Conservation (phyloP, 2,329 filamentous ascomycete species). For the Penicillium griseofulvum region DNA sequence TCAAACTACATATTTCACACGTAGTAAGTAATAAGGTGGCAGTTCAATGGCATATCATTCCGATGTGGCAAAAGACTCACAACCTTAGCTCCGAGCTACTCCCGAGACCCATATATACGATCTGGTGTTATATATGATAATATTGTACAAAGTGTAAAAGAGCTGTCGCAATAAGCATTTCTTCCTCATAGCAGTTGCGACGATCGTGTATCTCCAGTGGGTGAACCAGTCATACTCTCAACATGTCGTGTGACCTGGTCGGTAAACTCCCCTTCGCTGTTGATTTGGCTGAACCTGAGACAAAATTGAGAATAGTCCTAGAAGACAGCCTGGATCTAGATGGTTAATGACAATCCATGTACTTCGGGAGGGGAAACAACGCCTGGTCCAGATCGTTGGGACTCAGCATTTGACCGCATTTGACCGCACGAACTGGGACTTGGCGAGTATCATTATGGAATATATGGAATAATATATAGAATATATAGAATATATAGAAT, state of each 20-base stretch:
- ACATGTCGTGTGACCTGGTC: slow-evolving; percentile 4
- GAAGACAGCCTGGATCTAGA: neutral
- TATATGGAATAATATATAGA: neutral
- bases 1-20: neutral
- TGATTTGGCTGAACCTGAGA: neutral
- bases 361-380: neutral
- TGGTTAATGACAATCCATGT: neutral
- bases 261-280: neutral
- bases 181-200: neutral
- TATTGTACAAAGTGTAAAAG: neutral
- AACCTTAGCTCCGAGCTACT: neutral
- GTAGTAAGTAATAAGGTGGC: neutral
- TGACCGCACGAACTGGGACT: neutral
- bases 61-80: neutral
- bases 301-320: neutral
- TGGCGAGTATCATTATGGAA: neutral
- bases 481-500: neutral
- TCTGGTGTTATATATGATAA: neutral
- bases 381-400: neutral
- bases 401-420: neutral
- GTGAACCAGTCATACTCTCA: slow-evolving; percentile 1
- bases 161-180: neutral
- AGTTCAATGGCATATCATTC: neutral
- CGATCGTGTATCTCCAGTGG: neutral
- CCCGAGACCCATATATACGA: neutral